Evolutionary conservation across 75 land plant genomes (phyloP).

Genomic region (Pinus tabuliformis): DNA sequence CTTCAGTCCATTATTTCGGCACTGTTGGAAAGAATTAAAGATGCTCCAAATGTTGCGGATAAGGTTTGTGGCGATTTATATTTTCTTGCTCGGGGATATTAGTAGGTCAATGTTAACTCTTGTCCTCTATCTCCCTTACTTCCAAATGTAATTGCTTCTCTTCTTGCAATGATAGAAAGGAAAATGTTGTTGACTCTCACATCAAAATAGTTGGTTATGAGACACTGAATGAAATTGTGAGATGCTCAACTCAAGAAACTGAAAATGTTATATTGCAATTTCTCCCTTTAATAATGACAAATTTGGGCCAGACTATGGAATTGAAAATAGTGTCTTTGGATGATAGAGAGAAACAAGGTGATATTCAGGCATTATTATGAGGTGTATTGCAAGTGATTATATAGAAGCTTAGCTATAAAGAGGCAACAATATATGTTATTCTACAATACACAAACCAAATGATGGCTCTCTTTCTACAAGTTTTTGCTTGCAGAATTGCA

Average conservation of each 20-base stretch:
- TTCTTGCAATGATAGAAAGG: too few species aligned
- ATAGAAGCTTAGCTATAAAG: slow-evolving; percentile 51
- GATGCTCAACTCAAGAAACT: slow-evolving; percentile 49
- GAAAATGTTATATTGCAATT: slow-evolving; percentile 41
- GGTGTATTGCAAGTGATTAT: slow-evolving; percentile 74
- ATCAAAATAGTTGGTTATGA: too few species aligned
- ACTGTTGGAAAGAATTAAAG: too few species aligned
- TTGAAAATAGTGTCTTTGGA: slow-evolving; percentile 49
- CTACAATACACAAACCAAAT: slow-evolving; percentile 63
- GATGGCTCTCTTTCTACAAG: slow-evolving; percentile 59
- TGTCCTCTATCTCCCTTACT: too few species aligned
- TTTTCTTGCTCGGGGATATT: too few species aligned
- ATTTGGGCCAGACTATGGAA: slow-evolving; percentile 49
- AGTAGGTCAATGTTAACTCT: too few species aligned
- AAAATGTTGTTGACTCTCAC: too few species aligned
- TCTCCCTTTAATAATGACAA: slow-evolving; percentile 55
- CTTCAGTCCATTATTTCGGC: too few species aligned
- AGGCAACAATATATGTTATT: slow-evolving; percentile 39
- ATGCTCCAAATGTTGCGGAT: neutral
- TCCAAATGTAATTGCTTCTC: too few species aligned
- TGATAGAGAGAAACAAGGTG: slow-evolving; percentile 67
- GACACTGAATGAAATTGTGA: slow-evolving; percentile 52
- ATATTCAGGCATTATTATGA: slow-evolving; percentile 66
- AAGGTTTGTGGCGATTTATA: too few species aligned
- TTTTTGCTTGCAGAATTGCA: slow-evolving; percentile 70